These are phyloP conservation scores for Verticillium nonalfalfae DNA, from an alignment of 2,329 filamentous ascomycete species.

Conservation along the genomic window DNA sequence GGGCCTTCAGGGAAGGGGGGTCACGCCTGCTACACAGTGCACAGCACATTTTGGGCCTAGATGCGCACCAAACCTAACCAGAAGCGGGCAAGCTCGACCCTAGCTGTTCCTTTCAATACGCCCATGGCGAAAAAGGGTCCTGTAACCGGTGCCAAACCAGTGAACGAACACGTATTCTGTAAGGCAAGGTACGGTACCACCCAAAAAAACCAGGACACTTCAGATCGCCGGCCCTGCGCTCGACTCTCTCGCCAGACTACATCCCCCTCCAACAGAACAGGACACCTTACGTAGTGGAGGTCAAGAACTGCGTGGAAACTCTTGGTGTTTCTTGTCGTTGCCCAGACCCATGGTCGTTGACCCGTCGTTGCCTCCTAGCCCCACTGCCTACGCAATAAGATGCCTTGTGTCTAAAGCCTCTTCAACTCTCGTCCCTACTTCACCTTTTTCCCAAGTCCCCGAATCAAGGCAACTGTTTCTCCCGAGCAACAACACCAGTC, in stretches of 20 bases:
- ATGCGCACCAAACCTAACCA: constrained; percentile 5
- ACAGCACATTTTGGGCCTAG: background rate
- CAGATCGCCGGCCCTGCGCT: background rate
- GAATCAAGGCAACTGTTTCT: background rate
- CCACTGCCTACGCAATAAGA: constrained; percentile 11
- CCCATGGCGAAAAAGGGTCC: constrained; percentile 8
- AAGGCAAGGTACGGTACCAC: background rate
- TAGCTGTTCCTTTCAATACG: background rate
- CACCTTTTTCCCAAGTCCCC: background rate
- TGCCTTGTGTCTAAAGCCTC: constrained; percentile 6
- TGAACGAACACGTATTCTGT: constrained; percentile 14
- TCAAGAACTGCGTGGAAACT: constrained; percentile 10
- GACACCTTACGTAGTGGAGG: background rate
- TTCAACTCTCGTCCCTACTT: constrained; percentile 5
- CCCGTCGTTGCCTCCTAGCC: constrained; percentile 10
- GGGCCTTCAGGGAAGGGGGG: background rate
- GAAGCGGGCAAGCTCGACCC: constrained; percentile 2
- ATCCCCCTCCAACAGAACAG: background rate
- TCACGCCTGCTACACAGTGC: background rate
- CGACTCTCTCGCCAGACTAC: background rate
- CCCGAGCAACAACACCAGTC: background rate
- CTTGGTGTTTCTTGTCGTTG: constrained; percentile 8
- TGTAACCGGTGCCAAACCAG: background rate
- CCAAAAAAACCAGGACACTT: background rate
- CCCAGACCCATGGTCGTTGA: background rate